A percentile compares a stretch with the other conserved stretches of the same genome.
phyloP scores from a whole-genome alignment of 2,329 filamentous ascomycete species.

The Lojkania enalia region DNA sequence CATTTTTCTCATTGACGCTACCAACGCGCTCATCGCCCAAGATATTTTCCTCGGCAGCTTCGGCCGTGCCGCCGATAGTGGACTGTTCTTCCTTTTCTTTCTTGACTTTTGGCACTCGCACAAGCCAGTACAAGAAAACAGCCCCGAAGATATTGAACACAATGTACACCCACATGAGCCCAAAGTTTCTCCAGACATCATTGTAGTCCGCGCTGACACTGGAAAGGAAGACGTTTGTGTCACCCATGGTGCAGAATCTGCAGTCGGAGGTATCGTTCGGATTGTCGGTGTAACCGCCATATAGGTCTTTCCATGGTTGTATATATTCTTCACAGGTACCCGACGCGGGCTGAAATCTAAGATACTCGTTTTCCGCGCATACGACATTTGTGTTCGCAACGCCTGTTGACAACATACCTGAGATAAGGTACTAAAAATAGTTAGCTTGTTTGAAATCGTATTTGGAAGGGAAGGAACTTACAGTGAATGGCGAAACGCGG shows the following conservation, averaged over 20 bases:
- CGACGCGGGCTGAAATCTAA: conserved; percentile 65
- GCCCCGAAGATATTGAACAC: conserved; percentile 57
- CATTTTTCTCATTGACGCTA: conserved; percentile 1
- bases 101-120: conserved; percentile 57
- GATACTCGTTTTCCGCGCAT: conserved; percentile 71
- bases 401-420: conserved; percentile 70
- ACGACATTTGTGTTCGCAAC: conserved; percentile 67
- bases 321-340: conserved; percentile 52
- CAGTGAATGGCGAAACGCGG: conserved; percentile 78
- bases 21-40: conserved; percentile 3
- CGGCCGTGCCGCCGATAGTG: conserved; percentile 4
- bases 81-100: conserved; percentile 38
- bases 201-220: conserved; percentile 48
- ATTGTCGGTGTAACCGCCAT: conserved; percentile 45
- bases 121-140: conserved; percentile 57
- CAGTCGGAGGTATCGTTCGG: conserved; percentile 40
- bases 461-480: no score
- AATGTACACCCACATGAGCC: conserved; percentile 57
- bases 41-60: conserved; percentile 1
- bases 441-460: no score
- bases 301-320: conserved; percentile 26
- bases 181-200: conserved; percentile 59
- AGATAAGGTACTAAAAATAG: conserved; percentile 77
- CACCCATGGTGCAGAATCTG: conserved; percentile 46
- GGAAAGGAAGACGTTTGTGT: conserved; percentile 50